phyloP scores from a whole-genome alignment of 2,329 filamentous ascomycete genomes.

The Microdochium bolleyi region DNA sequence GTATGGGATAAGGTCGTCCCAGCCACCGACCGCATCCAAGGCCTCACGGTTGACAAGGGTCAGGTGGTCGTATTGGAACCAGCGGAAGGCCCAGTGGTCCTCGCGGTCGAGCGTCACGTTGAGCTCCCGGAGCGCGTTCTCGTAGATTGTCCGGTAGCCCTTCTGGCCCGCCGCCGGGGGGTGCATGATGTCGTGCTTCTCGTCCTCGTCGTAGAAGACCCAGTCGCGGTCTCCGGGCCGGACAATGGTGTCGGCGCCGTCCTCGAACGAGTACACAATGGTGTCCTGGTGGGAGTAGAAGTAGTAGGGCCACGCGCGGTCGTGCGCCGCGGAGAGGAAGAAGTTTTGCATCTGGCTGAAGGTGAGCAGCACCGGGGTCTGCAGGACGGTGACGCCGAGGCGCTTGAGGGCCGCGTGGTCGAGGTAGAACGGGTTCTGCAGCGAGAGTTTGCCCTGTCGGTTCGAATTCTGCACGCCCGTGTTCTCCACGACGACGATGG shows the following conservation, averaged over 20 bases:
- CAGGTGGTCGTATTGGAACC: constrained; percentile 34
- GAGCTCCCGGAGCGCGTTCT: constrained; percentile 18
- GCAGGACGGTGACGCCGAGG: constrained; percentile 30
- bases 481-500: constrained; percentile 42
- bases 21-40: constrained; percentile 34
- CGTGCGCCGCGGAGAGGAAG: constrained; percentile 34
- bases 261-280: constrained; percentile 29
- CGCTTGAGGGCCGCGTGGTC: constrained; percentile 28
- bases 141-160: constrained; percentile 22
- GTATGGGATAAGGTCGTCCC: constrained; percentile 43
- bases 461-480: constrained; percentile 37
- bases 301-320: constrained; percentile 37
- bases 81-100: constrained; percentile 33
- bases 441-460: constrained; percentile 23
- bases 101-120: constrained; percentile 26
- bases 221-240: constrained; percentile 15
- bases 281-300: constrained; percentile 49
- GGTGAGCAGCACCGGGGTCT: constrained; percentile 39
- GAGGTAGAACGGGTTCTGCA: constrained; percentile 38
- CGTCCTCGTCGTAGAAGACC: constrained; percentile 21
- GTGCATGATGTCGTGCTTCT: constrained; percentile 16
- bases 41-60: constrained; percentile 38
- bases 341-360: constrained; percentile 49
- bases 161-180: constrained; percentile 15
- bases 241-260: constrained; percentile 14